Conservation (phyloP, 352 stramenopile species). For the Phytophthora crassamura region DNA sequence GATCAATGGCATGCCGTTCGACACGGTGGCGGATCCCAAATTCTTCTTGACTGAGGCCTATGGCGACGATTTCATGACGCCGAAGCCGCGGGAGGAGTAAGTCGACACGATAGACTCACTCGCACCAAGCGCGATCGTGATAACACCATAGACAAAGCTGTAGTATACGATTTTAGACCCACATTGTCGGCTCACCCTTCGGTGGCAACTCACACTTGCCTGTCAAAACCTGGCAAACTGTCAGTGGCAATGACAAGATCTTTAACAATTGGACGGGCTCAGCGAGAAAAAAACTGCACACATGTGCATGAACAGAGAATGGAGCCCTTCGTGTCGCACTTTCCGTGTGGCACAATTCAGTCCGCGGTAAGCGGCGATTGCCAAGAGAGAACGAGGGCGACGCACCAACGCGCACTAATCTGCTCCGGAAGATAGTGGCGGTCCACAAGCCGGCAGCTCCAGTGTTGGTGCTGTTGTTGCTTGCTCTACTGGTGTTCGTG, state of each 20-base stretch:
- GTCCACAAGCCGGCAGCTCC: constrained; percentile 1
- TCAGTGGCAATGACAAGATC: too few relatives aligned
- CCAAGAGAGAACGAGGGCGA: neutral
- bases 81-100: constrained; percentile 6
- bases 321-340: too few relatives aligned
- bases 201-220: too few relatives aligned
- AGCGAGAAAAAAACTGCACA: too few relatives aligned
- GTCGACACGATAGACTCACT: neutral
- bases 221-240: too few relatives aligned
- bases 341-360: too few relatives aligned
- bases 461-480: constrained; percentile 6
- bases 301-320: too few relatives aligned
- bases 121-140: neutral
- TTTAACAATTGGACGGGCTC: too few relatives aligned
- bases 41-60: constrained; percentile 43
- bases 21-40: constrained; percentile 38
- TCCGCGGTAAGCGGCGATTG: too few relatives aligned
- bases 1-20: constrained; percentile 42
- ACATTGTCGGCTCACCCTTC: too few relatives aligned
- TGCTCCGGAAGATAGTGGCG: neutral
- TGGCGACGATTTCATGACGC: constrained; percentile 40
- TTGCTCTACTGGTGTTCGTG: constrained; percentile 11
- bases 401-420: neutral
- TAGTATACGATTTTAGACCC: constrained; percentile 10
- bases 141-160: neutral